Percentiles rank a stretch among this genome's conserved stretches.
Evolutionary conservation across 108 stramenopile species (phyloP).

Genomic region (Conticribra weissflogii): DNA sequence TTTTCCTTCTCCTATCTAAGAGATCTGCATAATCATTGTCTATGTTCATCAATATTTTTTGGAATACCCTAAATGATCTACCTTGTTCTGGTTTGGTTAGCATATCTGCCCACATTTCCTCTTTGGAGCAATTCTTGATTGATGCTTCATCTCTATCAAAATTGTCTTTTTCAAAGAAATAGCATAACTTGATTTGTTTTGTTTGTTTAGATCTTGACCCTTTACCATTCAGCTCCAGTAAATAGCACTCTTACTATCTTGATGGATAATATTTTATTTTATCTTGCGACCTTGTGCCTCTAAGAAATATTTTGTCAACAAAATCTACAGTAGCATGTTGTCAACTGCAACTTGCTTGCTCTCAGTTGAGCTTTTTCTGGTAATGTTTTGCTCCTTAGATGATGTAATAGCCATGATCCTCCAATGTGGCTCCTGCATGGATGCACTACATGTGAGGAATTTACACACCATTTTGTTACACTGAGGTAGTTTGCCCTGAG

Average conservation of each 20-base stretch:
- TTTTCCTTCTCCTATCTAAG: too few relatives aligned
- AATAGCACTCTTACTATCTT: conserved; percentile 62
- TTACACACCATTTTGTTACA: too few relatives aligned
- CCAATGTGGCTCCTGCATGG: too few relatives aligned
- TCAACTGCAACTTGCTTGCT: too few relatives aligned
- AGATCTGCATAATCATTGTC: too few relatives aligned
- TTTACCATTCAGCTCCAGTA: conserved; percentile 55
- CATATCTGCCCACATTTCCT: too few relatives aligned
- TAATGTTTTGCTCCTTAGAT: conserved; percentile 46
- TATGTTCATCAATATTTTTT: too few relatives aligned
- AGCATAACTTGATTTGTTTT: too few relatives aligned
- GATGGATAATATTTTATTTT: conserved; percentile 41
- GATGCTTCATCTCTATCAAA: neutral
- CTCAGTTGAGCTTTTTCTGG: too few relatives aligned
- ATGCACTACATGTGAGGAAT: too few relatives aligned
- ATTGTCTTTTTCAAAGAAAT: conserved; percentile 1
- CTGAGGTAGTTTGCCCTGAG: too few relatives aligned
- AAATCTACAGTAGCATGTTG: conserved; percentile 42
- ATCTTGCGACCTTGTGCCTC: conserved; percentile 51
- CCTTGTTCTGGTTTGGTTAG: neutral
- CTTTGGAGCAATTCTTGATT: neutral
- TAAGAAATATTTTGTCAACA: conserved; percentile 57
- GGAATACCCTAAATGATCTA: neutral
- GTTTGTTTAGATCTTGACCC: conserved; percentile 43
- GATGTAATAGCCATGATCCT: too few relatives aligned